phyloP scores from a whole-genome alignment of 176 grass and related monocot species.

The Carex parvula region DNA sequence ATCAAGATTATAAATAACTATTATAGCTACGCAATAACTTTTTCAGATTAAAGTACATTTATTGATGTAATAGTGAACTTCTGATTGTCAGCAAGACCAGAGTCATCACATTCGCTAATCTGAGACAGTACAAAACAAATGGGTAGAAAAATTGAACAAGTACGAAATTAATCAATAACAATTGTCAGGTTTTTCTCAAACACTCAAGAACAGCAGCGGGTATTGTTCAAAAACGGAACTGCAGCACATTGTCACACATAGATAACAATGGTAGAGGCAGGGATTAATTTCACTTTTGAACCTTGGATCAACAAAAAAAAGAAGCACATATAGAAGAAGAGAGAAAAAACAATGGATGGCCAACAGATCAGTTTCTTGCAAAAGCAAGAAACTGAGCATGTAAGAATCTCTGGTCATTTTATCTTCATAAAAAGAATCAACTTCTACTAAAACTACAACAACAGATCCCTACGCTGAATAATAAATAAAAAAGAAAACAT shows the following conservation, averaged over 20 bases:
- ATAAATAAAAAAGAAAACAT: constrained; percentile 2
- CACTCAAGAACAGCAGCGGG: not conserved
- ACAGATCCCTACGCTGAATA: not conserved
- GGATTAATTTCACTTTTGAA: not conserved
- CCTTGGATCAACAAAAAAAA: not conserved
- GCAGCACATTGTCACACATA: not conserved
- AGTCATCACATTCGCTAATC: not conserved
- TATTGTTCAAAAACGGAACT: not conserved
- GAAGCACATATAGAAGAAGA: not conserved
- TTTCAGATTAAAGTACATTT: not conserved
- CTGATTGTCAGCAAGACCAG: not conserved
- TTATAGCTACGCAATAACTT: no score
- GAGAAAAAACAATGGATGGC: not conserved
- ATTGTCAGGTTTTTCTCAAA: not conserved
- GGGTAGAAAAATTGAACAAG: not conserved
- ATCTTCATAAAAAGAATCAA: constrained; percentile 8
- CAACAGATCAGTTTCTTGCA: constrained; percentile 7
- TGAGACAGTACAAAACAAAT: not conserved
- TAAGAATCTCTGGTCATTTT: constrained; percentile 18
- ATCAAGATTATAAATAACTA: no score
- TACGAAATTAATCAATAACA: not conserved
- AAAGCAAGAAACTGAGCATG: constrained; percentile 4
- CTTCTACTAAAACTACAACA: constrained; percentile 12
- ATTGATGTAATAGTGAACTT: not conserved
- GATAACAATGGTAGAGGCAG: not conserved